Conservation (phyloP, 768 basidiomycete genomes). For the Naganishia vaughanmartiniae region DNA sequence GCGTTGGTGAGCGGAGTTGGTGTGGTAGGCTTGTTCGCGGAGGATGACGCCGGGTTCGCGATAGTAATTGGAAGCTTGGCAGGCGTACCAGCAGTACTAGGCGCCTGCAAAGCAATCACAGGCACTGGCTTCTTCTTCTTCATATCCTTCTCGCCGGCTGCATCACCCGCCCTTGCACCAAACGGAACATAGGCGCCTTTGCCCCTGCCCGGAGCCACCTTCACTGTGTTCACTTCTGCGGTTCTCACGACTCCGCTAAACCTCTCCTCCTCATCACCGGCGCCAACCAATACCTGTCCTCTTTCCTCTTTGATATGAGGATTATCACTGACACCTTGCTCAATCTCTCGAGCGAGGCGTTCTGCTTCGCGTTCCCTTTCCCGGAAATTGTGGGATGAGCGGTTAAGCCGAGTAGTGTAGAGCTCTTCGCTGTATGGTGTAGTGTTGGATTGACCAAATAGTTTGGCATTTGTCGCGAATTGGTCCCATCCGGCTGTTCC, state of each 20-base stretch:
- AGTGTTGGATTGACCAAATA: constrained; percentile 80
- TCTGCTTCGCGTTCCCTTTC: constrained; percentile 84
- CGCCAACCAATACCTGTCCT: constrained; percentile 55
- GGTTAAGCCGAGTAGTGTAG: constrained; percentile 91
- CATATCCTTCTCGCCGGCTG: not conserved
- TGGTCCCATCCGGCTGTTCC: constrained; percentile 46
- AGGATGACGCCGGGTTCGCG: not conserved
- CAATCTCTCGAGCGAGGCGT: constrained; percentile 83
- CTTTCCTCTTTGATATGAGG: constrained; percentile 89
- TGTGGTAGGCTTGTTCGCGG: not conserved
- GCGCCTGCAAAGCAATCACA: too few relatives aligned
- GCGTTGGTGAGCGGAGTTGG: not conserved
- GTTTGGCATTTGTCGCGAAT: constrained; percentile 54
- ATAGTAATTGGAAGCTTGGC: too few relatives aligned
- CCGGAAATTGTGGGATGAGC: constrained; percentile 71
- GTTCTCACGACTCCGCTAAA: constrained; percentile 71
- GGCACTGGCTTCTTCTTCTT: not conserved
- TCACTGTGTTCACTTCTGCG: too few relatives aligned
- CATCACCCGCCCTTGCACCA: constrained; percentile 50
- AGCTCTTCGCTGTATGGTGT: constrained; percentile 80
- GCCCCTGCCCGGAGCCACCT: constrained; percentile 59
- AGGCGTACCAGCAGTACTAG: too few relatives aligned
- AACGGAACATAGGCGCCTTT: constrained; percentile 86
- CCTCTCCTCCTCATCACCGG: constrained; percentile 93
- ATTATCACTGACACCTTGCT: constrained; percentile 66